A percentile compares a stretch with the other conserved stretches of the same genome.
Conservation (phyloP, 2,329 filamentous ascomycete genomes). For the Metarhizium humberi region DNA sequence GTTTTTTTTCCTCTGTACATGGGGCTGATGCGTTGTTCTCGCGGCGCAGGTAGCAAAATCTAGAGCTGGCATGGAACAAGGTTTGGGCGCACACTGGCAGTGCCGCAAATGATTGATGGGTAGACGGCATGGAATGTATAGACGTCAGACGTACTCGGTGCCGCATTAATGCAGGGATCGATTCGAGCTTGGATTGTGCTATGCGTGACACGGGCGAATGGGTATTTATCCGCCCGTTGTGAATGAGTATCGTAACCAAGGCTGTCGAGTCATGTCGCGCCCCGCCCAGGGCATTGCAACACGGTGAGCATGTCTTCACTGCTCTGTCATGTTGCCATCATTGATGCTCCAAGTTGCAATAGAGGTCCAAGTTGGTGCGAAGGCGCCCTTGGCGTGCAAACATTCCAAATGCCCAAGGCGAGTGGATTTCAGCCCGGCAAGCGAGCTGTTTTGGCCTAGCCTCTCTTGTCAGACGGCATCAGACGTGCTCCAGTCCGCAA, state of each 20-base stretch:
- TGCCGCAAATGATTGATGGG: not conserved
- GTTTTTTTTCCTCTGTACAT: not conserved
- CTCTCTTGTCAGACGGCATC: not conserved
- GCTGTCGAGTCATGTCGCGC: too few species aligned
- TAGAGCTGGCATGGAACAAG: not conserved
- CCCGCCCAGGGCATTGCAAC: too few species aligned
- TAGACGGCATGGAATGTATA: not conserved
- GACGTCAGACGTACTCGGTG: not conserved
- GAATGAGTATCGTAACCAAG: not conserved
- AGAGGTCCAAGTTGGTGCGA: too few species aligned
- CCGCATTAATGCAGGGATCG: not conserved
- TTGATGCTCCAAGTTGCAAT: too few species aligned
- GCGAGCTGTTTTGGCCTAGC: not conserved
- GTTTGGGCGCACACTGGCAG: not conserved
- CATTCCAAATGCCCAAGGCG: too few species aligned
- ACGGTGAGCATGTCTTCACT: too few species aligned
- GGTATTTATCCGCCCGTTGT: not conserved
- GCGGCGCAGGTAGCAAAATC: constrained; percentile 3
- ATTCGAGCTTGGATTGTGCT: not conserved
- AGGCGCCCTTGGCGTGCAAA: too few species aligned
- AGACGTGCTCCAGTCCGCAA: not conserved
- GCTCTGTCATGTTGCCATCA: too few species aligned
- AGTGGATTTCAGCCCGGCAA: not conserved
- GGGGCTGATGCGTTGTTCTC: not conserved
- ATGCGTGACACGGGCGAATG: not conserved